Evolutionary conservation across 2,329 filamentous ascomycete genomes (phyloP).

Genomic region (Seiridium unicorne): DNA sequence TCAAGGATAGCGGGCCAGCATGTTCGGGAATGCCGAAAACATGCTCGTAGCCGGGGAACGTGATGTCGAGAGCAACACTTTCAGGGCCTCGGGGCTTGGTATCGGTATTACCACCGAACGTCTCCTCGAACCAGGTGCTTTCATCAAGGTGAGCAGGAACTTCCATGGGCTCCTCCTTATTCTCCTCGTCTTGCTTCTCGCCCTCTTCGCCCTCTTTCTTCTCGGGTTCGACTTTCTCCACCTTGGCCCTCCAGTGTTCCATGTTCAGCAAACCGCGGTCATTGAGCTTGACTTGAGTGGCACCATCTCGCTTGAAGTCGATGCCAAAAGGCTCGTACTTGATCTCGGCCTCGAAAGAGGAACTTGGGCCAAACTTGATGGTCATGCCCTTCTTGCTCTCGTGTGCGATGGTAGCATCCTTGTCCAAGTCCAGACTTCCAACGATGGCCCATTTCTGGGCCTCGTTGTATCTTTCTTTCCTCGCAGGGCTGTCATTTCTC

Average conservation of each 20-base stretch:
- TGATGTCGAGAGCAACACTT: conserved; percentile 86
- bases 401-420: conserved; percentile 64
- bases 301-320: conserved; percentile 81
- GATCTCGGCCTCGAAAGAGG: conserved; percentile 79
- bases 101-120: conserved; percentile 93
- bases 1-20: conserved; percentile 81
- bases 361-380: conserved; percentile 74
- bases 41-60: conserved; percentile 86
- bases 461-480: conserved; percentile 95
- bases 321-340: conserved; percentile 79
- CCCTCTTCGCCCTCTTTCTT: conserved; percentile 54
- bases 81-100: conserved; percentile 93
- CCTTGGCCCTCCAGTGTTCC: conserved; percentile 91
- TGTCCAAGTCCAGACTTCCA: conserved; percentile 73
- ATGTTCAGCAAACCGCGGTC: conserved; percentile 86
- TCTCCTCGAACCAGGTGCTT: conserved; percentile 97
- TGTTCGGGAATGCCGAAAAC: conserved; percentile 96
- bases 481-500: conserved; percentile 76
- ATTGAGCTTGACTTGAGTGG: conserved; percentile 84
- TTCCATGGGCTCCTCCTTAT: conserved; percentile 41
- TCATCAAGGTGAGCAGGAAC: conserved; percentile 63
- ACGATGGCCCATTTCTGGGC: conserved; percentile 83
- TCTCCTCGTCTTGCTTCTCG: conserved; percentile 40
- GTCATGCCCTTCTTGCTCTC: conserved; percentile 68
- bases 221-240: conserved; percentile 56